phyloP scores from a whole-genome alignment of 2,329 filamentous ascomycete species.

The Pseudogymnoascus sp. region DNA sequence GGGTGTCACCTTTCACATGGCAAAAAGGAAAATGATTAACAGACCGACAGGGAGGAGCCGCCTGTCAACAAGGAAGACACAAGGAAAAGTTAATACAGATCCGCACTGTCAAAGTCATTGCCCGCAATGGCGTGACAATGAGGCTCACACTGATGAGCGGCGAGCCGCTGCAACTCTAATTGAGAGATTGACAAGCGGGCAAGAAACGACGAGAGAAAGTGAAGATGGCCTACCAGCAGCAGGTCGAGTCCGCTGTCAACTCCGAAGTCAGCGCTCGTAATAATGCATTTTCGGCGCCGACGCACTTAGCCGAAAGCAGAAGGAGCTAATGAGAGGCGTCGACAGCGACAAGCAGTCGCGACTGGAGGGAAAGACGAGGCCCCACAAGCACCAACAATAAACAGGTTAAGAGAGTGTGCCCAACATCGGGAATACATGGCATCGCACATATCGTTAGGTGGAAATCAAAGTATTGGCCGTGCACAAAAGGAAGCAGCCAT shows the following conservation, averaged over 20 bases:
- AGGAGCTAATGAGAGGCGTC: neutral
- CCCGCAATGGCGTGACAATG: constrained; percentile 1
- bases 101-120: constrained; percentile 4
- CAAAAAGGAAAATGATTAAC: constrained; percentile 1
- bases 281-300: neutral
- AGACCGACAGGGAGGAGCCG: neutral
- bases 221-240: neutral
- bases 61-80: constrained; percentile 6
- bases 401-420: neutral
- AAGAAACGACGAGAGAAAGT: neutral
- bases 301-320: neutral
- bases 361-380: neutral
- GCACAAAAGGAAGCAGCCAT: neutral
- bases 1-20: constrained; percentile 3
- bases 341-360: neutral
- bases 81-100: neutral
- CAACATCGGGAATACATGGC: neutral
- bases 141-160: neutral
- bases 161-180: constrained; percentile 3
- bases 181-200: neutral
- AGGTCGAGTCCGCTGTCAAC: neutral
- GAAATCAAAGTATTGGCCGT: neutral
- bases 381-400: neutral
- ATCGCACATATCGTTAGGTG: neutral
- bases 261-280: neutral